A percentile compares a stretch with the other conserved stretches of the same genome.
Evolutionary conservation across 352 stramenopile species (phyloP).

Genomic region (Pythium sp.): DNA sequence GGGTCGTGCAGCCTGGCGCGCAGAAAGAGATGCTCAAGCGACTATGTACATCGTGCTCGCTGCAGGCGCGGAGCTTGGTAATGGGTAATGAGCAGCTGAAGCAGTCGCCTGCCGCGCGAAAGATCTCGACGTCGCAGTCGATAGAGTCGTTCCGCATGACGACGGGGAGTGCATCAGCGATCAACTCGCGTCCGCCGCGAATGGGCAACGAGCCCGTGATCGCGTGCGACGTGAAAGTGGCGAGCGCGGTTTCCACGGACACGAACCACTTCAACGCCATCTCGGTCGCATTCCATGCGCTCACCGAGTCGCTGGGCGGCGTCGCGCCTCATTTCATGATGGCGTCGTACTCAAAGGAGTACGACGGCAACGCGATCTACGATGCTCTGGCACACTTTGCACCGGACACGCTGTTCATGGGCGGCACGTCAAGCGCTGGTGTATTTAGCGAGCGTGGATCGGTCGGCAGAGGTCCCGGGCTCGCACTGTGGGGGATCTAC

Average conservation of each 20-base stretch:
- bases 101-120: conserved; percentile 13
- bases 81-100: conserved; percentile 27
- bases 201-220: conserved; percentile 17
- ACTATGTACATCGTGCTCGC: conserved; percentile 77
- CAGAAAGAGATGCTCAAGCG: conserved; percentile 59
- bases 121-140: conserved; percentile 16
- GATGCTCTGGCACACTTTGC: conserved; percentile 55
- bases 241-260: conserved; percentile 64
- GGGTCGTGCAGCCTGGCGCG: conserved; percentile 67
- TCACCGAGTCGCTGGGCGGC: conserved; percentile 55
- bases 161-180: conserved; percentile 3
- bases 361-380: conserved; percentile 53
- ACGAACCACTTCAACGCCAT: conserved; percentile 51
- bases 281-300: conserved; percentile 52
- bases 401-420: conserved; percentile 81
- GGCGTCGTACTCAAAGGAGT: conserved; percentile 69
- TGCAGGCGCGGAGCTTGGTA: conserved; percentile 65
- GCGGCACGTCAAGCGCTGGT: conserved; percentile 64
- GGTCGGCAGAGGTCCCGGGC: conserved; percentile 32
- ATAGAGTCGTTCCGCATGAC: conserved; percentile 22
- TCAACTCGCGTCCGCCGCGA: neutral
- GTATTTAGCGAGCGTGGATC: conserved; percentile 49
- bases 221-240: conserved; percentile 59
- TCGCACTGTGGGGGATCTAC: conserved; percentile 81
- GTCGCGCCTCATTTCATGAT: conserved; percentile 77